Base-by-base conservation (phyloP, 164 flowering plant genomes). In the Aristolochia fimbriata region DNA sequence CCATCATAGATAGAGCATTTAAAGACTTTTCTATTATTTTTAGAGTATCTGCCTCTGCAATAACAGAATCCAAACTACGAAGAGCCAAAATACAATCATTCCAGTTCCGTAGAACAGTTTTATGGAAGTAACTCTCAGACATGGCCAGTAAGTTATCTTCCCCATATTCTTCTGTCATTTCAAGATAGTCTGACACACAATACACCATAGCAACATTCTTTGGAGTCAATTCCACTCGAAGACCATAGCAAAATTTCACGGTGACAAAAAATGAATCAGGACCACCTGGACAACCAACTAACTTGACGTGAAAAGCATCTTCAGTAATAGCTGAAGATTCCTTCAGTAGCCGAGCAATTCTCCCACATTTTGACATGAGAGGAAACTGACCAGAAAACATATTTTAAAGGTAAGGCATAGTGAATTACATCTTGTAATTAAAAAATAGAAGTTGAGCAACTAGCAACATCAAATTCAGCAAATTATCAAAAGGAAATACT, bases 111-210 rank as follows among this genome's bases (percentile, higher is more conserved):
- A 93, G 83, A 25, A 88, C 58, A 53, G 56, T 71, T 62, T 76
- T 84, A 57, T 90, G 87, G 60, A 90, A 81, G 76, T 68, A 88
- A 66, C 57, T 65, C 58, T 87, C 89, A 1, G 84, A 67, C 64
- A 66, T 74, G 9, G 83, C 73, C 43, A 90, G 59, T 61, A 93
- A 78, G 72, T 87, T 90, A 31, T 66, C 91, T 66, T 89, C 97
- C 48, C 86, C 96, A 62, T 74, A 84, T 30, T 79, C 87, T 62
- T 88, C 88, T 15, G 86, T 79, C 96, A 93, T 93, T 69, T 81
- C 80, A 17, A 93, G 90, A 69, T 77, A 85, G 73, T 88, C 84
- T 63, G 96, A 91, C 12, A 83, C 94, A 73, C 95, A 88, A 55
- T 79, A 82, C 10, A 88, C 64, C 64, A 62, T 57, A 27, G 77